phyloP scores from a whole-genome alignment of 2,329 filamentous ascomycete species.

The Colletotrichum aenigma region DNA sequence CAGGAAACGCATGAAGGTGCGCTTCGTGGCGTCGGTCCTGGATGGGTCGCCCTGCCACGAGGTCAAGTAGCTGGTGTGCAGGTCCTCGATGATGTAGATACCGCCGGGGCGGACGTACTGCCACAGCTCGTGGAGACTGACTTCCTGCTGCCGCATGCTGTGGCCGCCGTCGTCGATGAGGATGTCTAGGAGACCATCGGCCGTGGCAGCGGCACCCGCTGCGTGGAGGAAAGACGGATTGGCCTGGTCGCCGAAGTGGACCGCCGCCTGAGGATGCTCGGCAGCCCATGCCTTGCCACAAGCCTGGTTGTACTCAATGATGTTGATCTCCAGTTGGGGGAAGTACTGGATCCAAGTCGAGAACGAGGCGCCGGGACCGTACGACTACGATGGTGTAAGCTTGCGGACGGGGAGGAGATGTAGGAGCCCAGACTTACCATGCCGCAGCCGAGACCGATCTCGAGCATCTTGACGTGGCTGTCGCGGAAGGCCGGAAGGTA shows the following conservation, averaged over 20 bases:
- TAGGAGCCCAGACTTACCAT: conserved; percentile 26
- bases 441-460: conserved; percentile 45
- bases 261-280: conserved; percentile 36
- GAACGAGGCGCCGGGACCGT: conserved; percentile 41
- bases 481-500: conserved; percentile 35
- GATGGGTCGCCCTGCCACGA: conserved; percentile 28
- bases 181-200: conserved; percentile 37
- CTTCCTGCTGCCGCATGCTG: conserved; percentile 40
- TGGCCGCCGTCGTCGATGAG: conserved; percentile 45
- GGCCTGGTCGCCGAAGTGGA: conserved; percentile 43
- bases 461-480: conserved; percentile 40
- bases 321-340: conserved; percentile 41
- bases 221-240: conserved; percentile 36
- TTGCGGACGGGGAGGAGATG: neutral
- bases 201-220: conserved; percentile 31
- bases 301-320: conserved; percentile 41
- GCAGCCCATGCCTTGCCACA: conserved; percentile 39
- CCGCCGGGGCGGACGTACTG: conserved; percentile 38
- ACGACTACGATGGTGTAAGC: conserved; percentile 21
- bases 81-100: conserved; percentile 38
- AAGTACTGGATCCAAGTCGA: conserved; percentile 45
- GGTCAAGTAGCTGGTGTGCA: conserved; percentile 31
- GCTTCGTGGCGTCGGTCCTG: conserved; percentile 22
- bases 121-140: conserved; percentile 38
- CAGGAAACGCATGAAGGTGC: conserved; percentile 30